phyloP scores from a whole-genome alignment of 768 basidiomycete genomes.

The Obba rivulosa region DNA sequence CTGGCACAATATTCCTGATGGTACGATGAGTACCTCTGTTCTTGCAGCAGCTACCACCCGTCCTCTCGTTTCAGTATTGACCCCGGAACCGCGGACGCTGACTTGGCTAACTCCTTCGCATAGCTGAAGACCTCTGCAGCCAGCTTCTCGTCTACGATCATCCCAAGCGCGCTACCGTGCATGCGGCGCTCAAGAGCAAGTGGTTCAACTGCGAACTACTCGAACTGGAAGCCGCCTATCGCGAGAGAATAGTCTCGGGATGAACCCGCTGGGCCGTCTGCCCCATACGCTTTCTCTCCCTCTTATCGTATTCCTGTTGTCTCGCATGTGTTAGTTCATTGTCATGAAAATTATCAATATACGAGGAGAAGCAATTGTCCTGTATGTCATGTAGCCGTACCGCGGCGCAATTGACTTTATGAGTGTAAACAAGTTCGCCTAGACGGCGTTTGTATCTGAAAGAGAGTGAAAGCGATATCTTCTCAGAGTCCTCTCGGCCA shows the following conservation, averaged over 20 bases:
- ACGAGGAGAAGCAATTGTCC: too few species aligned
- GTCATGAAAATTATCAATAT: too few species aligned
- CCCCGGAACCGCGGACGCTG: neutral
- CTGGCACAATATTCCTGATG: conserved; percentile 56
- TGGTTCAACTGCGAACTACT: conserved; percentile 67
- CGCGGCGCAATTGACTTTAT: too few species aligned
- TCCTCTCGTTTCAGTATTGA: neutral
- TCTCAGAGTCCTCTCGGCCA: too few species aligned
- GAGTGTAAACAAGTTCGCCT: too few species aligned
- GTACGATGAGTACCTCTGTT: conserved; percentile 31
- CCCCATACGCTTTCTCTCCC: too few species aligned
- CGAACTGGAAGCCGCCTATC: conserved; percentile 58
- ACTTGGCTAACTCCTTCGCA: neutral
- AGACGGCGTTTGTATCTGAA: too few species aligned
- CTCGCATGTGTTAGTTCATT: too few species aligned
- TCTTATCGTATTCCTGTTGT: too few species aligned
- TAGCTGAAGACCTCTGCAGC: conserved; percentile 56
- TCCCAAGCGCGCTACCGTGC: conserved; percentile 55
- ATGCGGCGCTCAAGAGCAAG: conserved; percentile 48
- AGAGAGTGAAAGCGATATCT: too few species aligned
- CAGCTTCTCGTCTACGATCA: conserved; percentile 59
- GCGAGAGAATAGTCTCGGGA: conserved; percentile 37
- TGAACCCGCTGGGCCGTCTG: too few species aligned
- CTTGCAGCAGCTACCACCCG: neutral
- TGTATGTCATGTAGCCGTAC: too few species aligned